Percentiles rank a stretch among this genome's conserved stretches.
phyloP scores from a whole-genome alignment of 345 rosid genomes.

The Aethionema arabicum region DNA sequence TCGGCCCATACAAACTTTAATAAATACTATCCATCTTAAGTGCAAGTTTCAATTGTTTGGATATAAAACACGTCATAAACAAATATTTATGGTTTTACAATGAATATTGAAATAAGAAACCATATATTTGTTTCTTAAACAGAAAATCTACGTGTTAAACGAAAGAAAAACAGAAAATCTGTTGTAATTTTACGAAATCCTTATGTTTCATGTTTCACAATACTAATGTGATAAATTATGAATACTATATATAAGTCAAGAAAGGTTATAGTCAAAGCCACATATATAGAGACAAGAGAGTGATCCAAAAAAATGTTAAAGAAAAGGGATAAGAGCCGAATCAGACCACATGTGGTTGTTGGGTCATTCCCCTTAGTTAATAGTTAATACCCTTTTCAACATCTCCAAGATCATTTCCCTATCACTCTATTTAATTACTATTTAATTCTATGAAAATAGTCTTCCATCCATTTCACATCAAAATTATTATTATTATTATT shows the following conservation, averaged over 20 bases:
- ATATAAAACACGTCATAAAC: no score
- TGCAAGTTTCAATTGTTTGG: no score
- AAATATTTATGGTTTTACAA: no score
- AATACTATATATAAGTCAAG: not conserved
- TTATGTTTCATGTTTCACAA: not conserved
- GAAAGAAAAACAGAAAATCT: no score
- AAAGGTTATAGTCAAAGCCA: slow-evolving; percentile 23
- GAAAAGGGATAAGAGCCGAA: slow-evolving; percentile 33
- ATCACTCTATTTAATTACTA: slow-evolving; percentile 20
- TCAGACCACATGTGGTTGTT: slow-evolving; percentile 42
- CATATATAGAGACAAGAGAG: slow-evolving; percentile 30
- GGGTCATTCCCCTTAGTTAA: slow-evolving; percentile 27
- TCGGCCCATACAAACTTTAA: no score
- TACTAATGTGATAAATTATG: not conserved
- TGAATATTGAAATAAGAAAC: no score
- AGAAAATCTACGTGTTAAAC: no score
- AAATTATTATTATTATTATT: not conserved
- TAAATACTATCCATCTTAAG: no score
- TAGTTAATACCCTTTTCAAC: slow-evolving; percentile 36
- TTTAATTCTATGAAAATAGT: slow-evolving; percentile 10
- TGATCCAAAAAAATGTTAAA: slow-evolving; percentile 24
- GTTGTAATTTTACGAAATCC: no score
- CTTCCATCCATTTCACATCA: slow-evolving; percentile 28
- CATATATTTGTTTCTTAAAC: no score
- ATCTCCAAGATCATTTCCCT: slow-evolving; percentile 35